A percentile compares a stretch with the other conserved stretches of the same genome.
phyloP scores from a whole-genome alignment of 2,329 filamentous ascomycete species.

The Epichloe elymi region DNA sequence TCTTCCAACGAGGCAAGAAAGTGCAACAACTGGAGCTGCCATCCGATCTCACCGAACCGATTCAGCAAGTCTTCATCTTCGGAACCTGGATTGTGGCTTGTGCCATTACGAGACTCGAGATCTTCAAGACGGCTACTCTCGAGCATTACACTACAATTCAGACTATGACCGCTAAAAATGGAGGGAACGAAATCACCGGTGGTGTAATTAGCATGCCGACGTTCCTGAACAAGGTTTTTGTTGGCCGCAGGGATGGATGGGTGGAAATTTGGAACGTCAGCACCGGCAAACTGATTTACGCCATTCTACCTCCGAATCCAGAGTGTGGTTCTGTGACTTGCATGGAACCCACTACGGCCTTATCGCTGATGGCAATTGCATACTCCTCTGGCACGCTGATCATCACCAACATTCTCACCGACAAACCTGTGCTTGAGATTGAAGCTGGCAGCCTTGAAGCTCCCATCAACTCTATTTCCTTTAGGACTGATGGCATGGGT shows the following conservation, averaged over 20 bases:
- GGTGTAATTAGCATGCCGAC: constrained; percentile 83
- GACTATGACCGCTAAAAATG: constrained; percentile 40
- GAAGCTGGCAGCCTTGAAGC: constrained; percentile 51
- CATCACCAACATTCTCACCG: constrained; percentile 70
- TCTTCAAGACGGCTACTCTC: constrained; percentile 73
- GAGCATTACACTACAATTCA: constrained; percentile 85
- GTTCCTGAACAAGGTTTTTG: constrained; percentile 90
- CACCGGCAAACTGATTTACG: constrained; percentile 83
- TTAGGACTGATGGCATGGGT: constrained; percentile 78
- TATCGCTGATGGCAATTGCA: constrained; percentile 78
- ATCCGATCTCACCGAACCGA: constrained; percentile 50
- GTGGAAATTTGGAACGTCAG: constrained; percentile 97
- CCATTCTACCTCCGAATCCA: constrained; percentile 62
- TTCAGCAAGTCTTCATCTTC: constrained; percentile 68
- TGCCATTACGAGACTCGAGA: constrained; percentile 60
- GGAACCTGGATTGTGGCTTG: constrained; percentile 85
- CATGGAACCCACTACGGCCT: constrained; percentile 67
- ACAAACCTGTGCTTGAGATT: constrained; percentile 58
- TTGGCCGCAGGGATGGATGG: constrained; percentile 73
- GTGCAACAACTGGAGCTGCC: constrained; percentile 62
- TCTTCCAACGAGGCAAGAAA: constrained; percentile 84
- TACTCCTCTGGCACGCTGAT: constrained; percentile 68
- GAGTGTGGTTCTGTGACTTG: constrained; percentile 74
- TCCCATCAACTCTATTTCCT: constrained; percentile 70
- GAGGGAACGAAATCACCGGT: constrained; percentile 58